Percentiles rank a stretch among this genome's conserved stretches.
phyloP scores from a whole-genome alignment of 2,329 filamentous ascomycete species.

The Trichoderma afroharzianum region DNA sequence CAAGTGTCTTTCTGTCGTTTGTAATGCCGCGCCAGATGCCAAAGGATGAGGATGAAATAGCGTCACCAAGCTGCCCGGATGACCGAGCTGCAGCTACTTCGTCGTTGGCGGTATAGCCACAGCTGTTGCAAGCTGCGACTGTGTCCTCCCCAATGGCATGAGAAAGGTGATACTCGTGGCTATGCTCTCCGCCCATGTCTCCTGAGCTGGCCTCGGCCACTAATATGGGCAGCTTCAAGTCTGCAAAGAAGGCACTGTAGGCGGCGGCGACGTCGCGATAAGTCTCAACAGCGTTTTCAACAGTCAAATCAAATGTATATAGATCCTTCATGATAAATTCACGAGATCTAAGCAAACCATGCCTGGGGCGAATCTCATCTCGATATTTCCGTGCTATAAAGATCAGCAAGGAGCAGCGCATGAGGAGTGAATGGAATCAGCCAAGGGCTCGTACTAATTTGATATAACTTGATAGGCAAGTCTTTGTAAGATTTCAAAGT shows the following conservation, averaged over 20 bases:
- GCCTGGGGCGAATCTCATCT: slow-evolving; percentile 83
- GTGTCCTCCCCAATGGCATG: slow-evolving; percentile 80
- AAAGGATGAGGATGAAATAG: slow-evolving; percentile 21
- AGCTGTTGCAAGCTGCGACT: slow-evolving; percentile 70
- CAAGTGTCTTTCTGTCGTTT: slow-evolving; percentile 61
- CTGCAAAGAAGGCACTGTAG: slow-evolving; percentile 75
- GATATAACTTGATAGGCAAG: slow-evolving; percentile 82
- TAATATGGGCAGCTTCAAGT: slow-evolving; percentile 77
- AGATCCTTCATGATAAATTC: slow-evolving; percentile 99
- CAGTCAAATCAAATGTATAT: slow-evolving; percentile 82
- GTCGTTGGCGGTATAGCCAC: slow-evolving; percentile 78
- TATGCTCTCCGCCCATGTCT: slow-evolving; percentile 90
- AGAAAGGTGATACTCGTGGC: slow-evolving; percentile 90
- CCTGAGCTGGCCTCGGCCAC: slow-evolving; percentile 89
- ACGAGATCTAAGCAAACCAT: slow-evolving; percentile 79
- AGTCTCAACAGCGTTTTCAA: slow-evolving; percentile 68
- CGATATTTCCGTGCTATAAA: slow-evolving; percentile 79
- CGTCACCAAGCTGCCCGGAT: background rate
- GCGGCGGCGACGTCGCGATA: slow-evolving; percentile 71
- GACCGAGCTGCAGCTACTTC: slow-evolving; percentile 62
- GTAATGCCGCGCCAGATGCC: slow-evolving; percentile 61
- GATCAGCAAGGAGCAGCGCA: slow-evolving; percentile 20
- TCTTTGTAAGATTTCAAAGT: slow-evolving; percentile 79
- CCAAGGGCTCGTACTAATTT: slow-evolving; percentile 62
- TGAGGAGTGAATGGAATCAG: no score